Evolutionary conservation across 1,284 basidiomycete species (phyloP), one percentile per base, ranked within the genome.

Genomic region (Apiotrichum gracile): DNA sequence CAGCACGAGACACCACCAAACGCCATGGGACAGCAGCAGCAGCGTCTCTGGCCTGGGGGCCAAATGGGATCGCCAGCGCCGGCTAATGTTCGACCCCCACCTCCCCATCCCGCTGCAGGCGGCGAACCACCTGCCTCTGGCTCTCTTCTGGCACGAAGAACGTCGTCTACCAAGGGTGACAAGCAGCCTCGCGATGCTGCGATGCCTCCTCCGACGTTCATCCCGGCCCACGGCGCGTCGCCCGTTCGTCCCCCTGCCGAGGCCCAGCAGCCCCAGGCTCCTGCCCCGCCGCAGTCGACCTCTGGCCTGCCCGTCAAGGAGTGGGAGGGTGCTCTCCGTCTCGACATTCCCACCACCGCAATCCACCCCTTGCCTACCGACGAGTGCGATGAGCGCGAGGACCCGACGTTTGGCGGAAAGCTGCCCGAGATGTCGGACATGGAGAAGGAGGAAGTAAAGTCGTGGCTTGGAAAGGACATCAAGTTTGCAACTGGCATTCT

Each of bases 311-410:
- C 72, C 0, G 65, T 73, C 19, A 65, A 66, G 55, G 70, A 68
- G 38, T 76, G 74, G 74, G 64, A 71, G 55, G 42, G 51, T 5
- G 55, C 62, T 64, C 79, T 76, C 14, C 77, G 77, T 9, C 77
- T 84, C 52, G 84, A 85, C 67, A 79, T 81, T 25, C 77, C 78
- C 33, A 81, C 83, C 47, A 89, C 87, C 7, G 78, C 79, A 19
- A 78, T 89, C 46, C 81, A 82, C 10, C 74, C 81, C 49, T 80
- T 91, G 2, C 84, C 86, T 4, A 76, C 83, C 39, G 70, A 76
- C 47, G 78, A 60, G 26, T 49, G 64, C 19, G 70, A 70, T 25
- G 70, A 70, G 54, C 35, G 43, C 31, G 81, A 47, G 78, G 83
- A 60, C 58, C 68, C 74, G 6, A 76, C 74, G 8, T 75, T 75